Conservation (phyloP, 208 protist genomes). For the Leishmania turanica region DNA sequence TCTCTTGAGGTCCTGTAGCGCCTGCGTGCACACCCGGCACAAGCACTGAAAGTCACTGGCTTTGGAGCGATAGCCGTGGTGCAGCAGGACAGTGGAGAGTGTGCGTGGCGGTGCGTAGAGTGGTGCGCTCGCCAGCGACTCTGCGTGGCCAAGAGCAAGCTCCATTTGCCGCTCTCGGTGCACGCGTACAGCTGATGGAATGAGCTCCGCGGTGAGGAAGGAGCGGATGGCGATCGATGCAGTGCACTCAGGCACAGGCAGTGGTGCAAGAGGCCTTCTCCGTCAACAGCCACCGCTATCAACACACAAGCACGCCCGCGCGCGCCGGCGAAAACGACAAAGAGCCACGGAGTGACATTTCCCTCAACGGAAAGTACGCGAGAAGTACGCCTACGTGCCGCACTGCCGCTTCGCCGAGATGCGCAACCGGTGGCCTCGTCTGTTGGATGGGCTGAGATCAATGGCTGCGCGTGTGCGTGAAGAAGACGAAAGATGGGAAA, state of each 20-base stretch:
- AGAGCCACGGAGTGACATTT: neutral
- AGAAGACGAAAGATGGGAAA: neutral
- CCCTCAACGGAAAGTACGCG: neutral
- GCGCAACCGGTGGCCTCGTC: neutral
- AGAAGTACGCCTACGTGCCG: neutral
- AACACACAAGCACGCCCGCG: neutral
- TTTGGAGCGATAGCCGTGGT: constrained; percentile 68
- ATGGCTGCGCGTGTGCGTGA: neutral
- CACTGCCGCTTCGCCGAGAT: neutral
- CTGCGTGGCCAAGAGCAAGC: neutral
- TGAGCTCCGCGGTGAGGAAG: neutral
- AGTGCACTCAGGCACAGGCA: neutral
- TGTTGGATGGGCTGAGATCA: neutral
- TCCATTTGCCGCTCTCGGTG: neutral
- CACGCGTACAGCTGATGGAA: neutral
- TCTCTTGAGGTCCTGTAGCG: neutral
- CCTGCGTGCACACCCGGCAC: neutral
- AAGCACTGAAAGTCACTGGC: constrained; percentile 47
- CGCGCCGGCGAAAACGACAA: constrained; percentile 3
- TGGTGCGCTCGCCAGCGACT: neutral
- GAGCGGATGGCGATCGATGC: neutral
- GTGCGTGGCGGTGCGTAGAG: no score
- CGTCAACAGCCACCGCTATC: neutral
- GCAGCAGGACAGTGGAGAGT: constrained; percentile 52
- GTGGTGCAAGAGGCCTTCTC: neutral